phyloP scores from a whole-genome alignment of 78 protist genomes.

The Pigoraptor vietnamica region DNA sequence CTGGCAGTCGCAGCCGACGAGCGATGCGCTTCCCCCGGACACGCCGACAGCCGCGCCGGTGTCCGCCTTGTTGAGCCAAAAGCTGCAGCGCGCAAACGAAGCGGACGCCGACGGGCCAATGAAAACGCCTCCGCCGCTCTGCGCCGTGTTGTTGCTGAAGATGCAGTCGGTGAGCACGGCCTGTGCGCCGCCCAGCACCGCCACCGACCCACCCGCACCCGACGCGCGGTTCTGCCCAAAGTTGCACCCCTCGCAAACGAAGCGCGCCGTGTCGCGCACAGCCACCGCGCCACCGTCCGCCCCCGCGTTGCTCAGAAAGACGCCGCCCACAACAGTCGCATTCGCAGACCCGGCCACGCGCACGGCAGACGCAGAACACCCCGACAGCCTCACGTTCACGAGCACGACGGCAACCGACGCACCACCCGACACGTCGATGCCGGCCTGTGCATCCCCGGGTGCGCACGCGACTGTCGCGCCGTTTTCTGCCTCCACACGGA shows the following conservation, averaged over 20 bases:
- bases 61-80: background rate
- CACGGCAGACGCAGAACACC: background rate
- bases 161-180: background rate
- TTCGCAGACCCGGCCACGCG: background rate
- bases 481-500: background rate
- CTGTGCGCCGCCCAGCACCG: background rate
- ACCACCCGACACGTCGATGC: background rate
- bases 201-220: background rate
- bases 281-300: background rate
- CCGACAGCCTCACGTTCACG: background rate
- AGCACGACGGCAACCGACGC: background rate
- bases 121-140: background rate
- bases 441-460: background rate
- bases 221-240: background rate
- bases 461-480: background rate
- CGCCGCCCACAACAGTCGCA: background rate
- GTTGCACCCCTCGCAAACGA: background rate
- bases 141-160: background rate
- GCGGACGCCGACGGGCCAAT: background rate
- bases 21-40: background rate
- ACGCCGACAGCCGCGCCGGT: background rate
- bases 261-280: background rate
- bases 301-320: background rate
- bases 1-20: background rate
- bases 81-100: background rate